phyloP scores from a whole-genome alignment of 768 basidiomycete genomes.

The Cystofilobasidium capitatum region DNA sequence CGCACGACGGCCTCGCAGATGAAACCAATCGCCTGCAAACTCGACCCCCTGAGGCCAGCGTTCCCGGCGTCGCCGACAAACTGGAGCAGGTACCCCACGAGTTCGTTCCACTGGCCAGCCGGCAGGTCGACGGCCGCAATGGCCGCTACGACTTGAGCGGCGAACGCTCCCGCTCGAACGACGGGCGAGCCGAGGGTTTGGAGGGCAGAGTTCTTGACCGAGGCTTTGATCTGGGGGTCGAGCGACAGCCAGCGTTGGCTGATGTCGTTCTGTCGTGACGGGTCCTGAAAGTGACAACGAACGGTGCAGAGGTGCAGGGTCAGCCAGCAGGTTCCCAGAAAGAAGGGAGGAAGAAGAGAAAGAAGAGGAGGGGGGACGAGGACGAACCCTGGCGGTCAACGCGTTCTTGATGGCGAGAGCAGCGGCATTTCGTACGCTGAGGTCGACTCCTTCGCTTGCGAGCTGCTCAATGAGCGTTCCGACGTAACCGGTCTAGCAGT shows the following conservation, averaged over 20 bases:
- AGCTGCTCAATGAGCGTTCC: slow-evolving; percentile 77
- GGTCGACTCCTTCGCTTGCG: slow-evolving; percentile 57
- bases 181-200: slow-evolving; percentile 65
- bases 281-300: slow-evolving; percentile 49
- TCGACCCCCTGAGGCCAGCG: slow-evolving; percentile 58
- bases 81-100: slow-evolving; percentile 76
- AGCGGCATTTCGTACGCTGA: slow-evolving; percentile 85
- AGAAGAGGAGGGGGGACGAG: background rate
- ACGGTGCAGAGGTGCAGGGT: slow-evolving; percentile 25
- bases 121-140: slow-evolving; percentile 91
- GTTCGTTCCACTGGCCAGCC: slow-evolving; percentile 72
- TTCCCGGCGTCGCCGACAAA: slow-evolving; percentile 70
- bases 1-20: slow-evolving; percentile 94
- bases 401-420: slow-evolving; percentile 95
- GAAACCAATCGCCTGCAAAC: slow-evolving; percentile 88
- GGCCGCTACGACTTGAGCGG: slow-evolving; percentile 87
- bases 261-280: slow-evolving; percentile 62
- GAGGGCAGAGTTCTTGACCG: slow-evolving; percentile 76
- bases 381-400: slow-evolving; percentile 71
- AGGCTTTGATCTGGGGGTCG: slow-evolving; percentile 54
- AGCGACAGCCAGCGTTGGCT: slow-evolving; percentile 72
- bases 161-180: slow-evolving; percentile 68
- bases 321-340: slow-evolving; percentile 26
- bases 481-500: slow-evolving; percentile 75
- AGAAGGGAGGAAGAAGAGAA: background rate